Evolutionary conservation across 2,329 filamentous ascomycete genomes (phyloP), one percentile per base, ranked within the genome.

Genomic region (Pseudogymnoascus sp.): DNA sequence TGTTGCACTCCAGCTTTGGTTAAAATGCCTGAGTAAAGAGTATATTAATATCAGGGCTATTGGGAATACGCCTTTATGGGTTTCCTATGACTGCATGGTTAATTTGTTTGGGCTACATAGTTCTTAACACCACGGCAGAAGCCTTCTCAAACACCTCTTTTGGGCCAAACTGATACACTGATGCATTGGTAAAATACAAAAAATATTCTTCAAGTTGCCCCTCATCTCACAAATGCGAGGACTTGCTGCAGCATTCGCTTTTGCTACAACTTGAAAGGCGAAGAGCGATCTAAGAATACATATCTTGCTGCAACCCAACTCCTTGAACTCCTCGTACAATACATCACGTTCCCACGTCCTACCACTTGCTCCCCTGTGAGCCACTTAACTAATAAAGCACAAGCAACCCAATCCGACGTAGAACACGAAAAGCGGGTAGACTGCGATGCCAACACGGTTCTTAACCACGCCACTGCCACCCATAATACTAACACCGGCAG

Each of bases 391-490:
- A 74, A 99, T 96, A 75, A 97, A 97, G 81, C 94, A 99, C 64
- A 99, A 82, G 74, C 92, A 97, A 60, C 92, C 93, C 68, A 99
- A 80, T 35, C 90, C 90, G 63, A 97, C 79, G 75, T 99, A 99
- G 76, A 97, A 99, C 58, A 97, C 88, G 72, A 97, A 89, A 60
- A 99, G 79, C 62, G 94, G 94, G 73, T 95, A 99, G 21, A 99
- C 92, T 15, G 94, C 94, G 71, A 99, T 87, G 25, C 87, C 90
- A 58, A 97, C 92, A 59, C 94, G 83, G 76, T 97, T 97, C 78
- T 92, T 92, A 66, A 99, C 87, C 48, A 99, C 93, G 10, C 94
- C 94, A 63, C 92, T 97, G 42, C 94, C 94, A 33, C 93, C 92
- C 61, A 99, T 80, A 69, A 99, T 97, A 76, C 93, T 97, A 59